Conservation (phyloP, 2,329 filamentous ascomycete genomes). For the Penicillium sp. region DNA sequence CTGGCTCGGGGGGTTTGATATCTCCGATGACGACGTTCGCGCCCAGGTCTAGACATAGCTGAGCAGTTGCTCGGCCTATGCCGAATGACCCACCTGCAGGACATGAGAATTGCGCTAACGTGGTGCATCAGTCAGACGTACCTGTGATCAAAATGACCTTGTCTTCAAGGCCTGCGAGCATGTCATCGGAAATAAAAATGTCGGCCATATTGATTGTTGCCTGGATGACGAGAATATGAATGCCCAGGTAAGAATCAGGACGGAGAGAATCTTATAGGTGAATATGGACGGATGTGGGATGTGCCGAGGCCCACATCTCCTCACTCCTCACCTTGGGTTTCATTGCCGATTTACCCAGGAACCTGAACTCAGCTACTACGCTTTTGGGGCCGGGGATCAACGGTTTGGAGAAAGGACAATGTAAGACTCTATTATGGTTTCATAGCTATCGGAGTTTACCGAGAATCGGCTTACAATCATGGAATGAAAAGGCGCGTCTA, state of each 20-base stretch:
- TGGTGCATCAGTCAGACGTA: constrained; percentile 21
- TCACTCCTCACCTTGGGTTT: neutral
- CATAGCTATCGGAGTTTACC: neutral
- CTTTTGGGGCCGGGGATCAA: neutral
- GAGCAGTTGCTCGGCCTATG: constrained; percentile 58
- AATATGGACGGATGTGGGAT: too few relatives aligned
- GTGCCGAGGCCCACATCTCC: neutral
- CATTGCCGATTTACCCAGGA: neutral
- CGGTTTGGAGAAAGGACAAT: neutral
- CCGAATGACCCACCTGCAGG: constrained; percentile 56
- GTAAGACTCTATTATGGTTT: neutral
- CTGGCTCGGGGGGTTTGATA: constrained; percentile 43
- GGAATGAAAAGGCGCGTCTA: neutral
- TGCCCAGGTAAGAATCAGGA: neutral
- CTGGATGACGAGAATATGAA: neutral
- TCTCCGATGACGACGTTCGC: constrained; percentile 58
- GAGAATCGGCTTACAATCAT: neutral
- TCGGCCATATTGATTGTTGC: constrained; percentile 39
- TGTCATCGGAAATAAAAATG: constrained; percentile 47
- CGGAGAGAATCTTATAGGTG: neutral
- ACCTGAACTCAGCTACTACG: neutral
- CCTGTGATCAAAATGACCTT: constrained; percentile 56
- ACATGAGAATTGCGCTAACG: neutral
- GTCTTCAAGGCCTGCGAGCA: constrained; percentile 45
- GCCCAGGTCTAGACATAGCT: constrained; percentile 52